Base-by-base conservation (phyloP, 768 basidiomycete species). In the Russula emetica region DNA sequence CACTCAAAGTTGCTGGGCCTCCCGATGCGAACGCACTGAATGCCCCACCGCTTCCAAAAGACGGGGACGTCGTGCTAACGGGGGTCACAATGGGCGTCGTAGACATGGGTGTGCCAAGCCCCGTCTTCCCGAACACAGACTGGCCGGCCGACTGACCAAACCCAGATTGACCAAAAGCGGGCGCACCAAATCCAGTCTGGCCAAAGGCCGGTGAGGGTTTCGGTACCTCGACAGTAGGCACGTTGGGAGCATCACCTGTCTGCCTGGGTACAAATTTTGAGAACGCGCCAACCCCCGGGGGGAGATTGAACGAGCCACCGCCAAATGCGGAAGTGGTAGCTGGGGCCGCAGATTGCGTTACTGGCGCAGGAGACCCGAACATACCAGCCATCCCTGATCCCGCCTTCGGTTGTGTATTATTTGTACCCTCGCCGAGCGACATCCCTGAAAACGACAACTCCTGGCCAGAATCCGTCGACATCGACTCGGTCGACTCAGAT, bases 61-160 rank as follows among this genome's bases (percentile, higher is more conserved):
- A 70, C 36, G 55, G 44, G 22, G 67, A 56, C 18, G 66, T 53
- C 8, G 62, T 44, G 9, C 50, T 57, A 52, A 67, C 44, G 4
- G 67, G 61, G 14, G 67, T 58, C 30, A 54, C 64, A 9, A 60
- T 55, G n/a, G 67, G 66, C 16, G 67, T 69, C 24, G 67, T 64
- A 13, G 67, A 67, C 66, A 67, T 67, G 8, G 67, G 67, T 9
- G 67, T 57, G 28, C 70, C 72, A 42, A 70, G 66, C 2, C 67
- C 65, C 24, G 69, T 53, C 60, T 69, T 68, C 22, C 72, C 69
- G 67, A 73, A 72, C 4, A 67, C 58, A 30, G 74, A 58, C 59
- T 70, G 69, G 8, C 72, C 68, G 51, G 69, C 58, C 8, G 72
- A 52, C 55, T 77, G 76, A 22, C 73, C 74, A 60, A 79, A 78